Base-by-base conservation (phyloP, 1,284 basidiomycete genomes). In the Pseudozyma sp. region DNA sequence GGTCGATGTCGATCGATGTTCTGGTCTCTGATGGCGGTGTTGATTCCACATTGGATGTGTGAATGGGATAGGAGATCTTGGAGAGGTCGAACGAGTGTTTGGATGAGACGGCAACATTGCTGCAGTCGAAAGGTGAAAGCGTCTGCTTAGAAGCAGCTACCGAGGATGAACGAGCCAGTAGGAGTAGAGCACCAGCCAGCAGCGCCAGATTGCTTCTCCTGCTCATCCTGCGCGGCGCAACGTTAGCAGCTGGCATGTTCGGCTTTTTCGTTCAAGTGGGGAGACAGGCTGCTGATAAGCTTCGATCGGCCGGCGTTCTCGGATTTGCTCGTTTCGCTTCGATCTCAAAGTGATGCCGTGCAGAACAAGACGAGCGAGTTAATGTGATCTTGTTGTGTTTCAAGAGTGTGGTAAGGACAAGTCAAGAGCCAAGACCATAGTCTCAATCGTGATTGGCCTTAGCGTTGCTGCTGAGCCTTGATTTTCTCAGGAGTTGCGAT, bases 91-190 rank as follows among this genome's bases (percentile, higher is more conserved):
- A 76, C 1, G 74, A 59, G 10, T 63, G 62, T 39, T 69, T 66
- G 18, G 66, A 70, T 4, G 65, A 63, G 42, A 70, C 59, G 21
- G 61, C 66, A 0, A 76, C 70, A 3, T 69, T 70, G 53, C 55
- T 39, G 60, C 74, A 76, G 34, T 72, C 70, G 52, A 76, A 76
- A 2, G 74, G 74, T 19, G 70, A 72, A 18, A 76, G 63, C 0
- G 50, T 69, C 19, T 76, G 59, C 25, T 76, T 69, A 8, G 70
- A 36, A 39, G 68, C 68, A 35, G 42, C 31, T 2, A 52, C 54
- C 1, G 18, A n/a, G 5, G 47, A 21, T 45, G 61, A 34, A 16
- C 57, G 51, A 14, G 57, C 21, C 12, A 70, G 58, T 25, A 65
- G 54, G 25, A 65, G 40, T 1, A 70, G 53, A 49, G 58, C 64